Evolutionary conservation across 2,329 filamentous ascomycete species (phyloP), one percentile per base, ranked within the genome.

Genomic region (Diplodia intermedia): DNA sequence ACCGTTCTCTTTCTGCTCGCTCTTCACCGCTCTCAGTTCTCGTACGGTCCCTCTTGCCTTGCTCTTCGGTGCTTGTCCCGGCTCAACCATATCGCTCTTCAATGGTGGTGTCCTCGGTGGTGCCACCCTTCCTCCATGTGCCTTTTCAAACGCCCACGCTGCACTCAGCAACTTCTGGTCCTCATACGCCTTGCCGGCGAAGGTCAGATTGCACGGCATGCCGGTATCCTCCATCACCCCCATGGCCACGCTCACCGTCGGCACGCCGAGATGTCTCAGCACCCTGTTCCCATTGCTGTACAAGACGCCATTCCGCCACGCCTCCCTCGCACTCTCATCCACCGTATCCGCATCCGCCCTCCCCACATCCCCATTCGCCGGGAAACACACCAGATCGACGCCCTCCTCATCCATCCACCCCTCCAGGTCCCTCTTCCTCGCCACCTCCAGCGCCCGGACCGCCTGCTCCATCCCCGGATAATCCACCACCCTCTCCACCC

Each of bases 211-310:
- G 1, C 85, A 76, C 0, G 84, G 84, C 80, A 86, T 84, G 0
- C 71, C 69, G 38, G 77, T 82, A n/a, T 81, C 75, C 0, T 69
- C 72, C 77, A 85, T 79, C 1, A 77, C 66, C 0, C 84, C 84
- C 84, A 86, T 86, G 0, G 82, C 79, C 0, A 85, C 81, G 0
- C 78, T 82, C 3, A 86, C 78, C 0, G 81, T 83, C 0, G 85
- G 85, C 0, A 86, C 77, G 0, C 85, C 84, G 4, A 86, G 77
- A 47, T 86, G 84, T 15, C 83, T 78, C 1, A 87, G 73, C 0
- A 81, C 81, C 1, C 82, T 73, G 62, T 85, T 85, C 1, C 84
- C 84, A 68, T 86, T 84, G 2, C 79, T 81, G 66, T 85, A 86
- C 23, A 78, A 79, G 4, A 85, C 79, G 0, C 85, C 84, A 60